Base-by-base conservation (phyloP, 345 rosid species). In the Eucalyptus leucophloia region DNA sequence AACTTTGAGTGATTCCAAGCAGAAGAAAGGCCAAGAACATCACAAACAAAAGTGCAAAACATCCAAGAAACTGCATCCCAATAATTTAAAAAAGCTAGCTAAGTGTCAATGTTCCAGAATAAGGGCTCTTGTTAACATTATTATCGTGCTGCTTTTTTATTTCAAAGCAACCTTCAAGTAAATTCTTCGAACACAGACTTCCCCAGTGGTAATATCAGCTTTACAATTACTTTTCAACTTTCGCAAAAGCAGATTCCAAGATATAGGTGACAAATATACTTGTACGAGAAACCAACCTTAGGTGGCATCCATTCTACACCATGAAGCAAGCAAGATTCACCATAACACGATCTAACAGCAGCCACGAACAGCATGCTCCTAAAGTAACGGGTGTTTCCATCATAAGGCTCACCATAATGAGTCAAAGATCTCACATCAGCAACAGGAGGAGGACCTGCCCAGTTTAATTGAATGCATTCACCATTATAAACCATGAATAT, bases 301-400 rank as follows among this genome's bases (percentile, higher is more conserved):
- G 98, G 99, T 89, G 99, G 97, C 99, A 98, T 97, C 99, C 99
- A 98, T 82, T 97, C 99, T 87, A 95, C 98, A 49, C 98, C 99
- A 93, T 98, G 99, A 89, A 98, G 99, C 94, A 98, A 54, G 90
- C 97, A 94, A 88, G 99, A 96, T 95, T 98, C 99, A 88, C 96
- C 95, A 72, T 96, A 98, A 90, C 98, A 98, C 37, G 99, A 95
- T 95, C 99, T 95, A 92, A 98, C 99, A 1, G 98, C 94, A 92
- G 99, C 98, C 88, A 97, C 98, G 91, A 95, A 98, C 87, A 98
- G 90, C 21, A 96, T 97, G 93, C 96, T 96, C 90, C 97, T 94
- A 89, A 98, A 98, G 93, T 77, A 97, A 77, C 99, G 96, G 23
- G 99, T 98, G 90, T 97, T 98, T 88, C 99, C 99, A 92, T 98